These are phyloP conservation scores for Quercus rubra DNA, from an alignment of 306 rosid genomes.

Conservation along the genomic window DNA sequence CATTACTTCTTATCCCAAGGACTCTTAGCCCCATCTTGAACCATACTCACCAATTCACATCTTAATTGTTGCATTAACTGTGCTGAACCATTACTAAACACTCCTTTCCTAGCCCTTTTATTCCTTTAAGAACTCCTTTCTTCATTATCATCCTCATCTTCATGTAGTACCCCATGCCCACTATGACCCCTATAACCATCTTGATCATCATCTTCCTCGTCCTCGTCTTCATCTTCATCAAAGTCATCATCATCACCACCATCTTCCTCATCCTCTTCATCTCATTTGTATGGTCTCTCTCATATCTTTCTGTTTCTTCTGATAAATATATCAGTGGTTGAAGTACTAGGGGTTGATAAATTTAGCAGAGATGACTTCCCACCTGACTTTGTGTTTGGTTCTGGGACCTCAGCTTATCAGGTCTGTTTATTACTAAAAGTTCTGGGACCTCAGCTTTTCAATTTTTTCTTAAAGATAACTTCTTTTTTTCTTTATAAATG, in stretches of 20 bases:
- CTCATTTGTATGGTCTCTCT: not conserved
- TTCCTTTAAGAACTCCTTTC: conserved; percentile 30
- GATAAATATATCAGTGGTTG: not conserved
- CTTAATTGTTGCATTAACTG: conserved; percentile 42
- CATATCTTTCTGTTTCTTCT: not conserved
- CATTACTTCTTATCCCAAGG: conserved; percentile 74
- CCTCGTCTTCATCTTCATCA: conserved; percentile 51
- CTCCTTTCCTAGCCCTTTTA: conserved; percentile 36
- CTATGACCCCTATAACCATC: conserved; percentile 33
- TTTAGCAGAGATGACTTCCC: conserved; percentile 57
- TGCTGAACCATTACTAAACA: conserved; percentile 3
- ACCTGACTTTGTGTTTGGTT: conserved; percentile 55
- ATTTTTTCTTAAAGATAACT: not conserved
- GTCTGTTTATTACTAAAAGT: conserved; percentile 2
- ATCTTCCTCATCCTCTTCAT: conserved; percentile 37
- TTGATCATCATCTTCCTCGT: conserved; percentile 30
- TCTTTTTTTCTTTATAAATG: no score
- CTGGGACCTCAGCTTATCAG: conserved; percentile 65
- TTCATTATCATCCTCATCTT: conserved; percentile 51
- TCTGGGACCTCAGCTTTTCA: not conserved
- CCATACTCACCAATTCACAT: conserved; percentile 51
- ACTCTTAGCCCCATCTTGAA: conserved; percentile 60
- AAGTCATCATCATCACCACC: conserved; percentile 37
- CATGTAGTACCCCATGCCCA: conserved; percentile 37
- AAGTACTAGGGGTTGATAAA: not conserved